These are phyloP conservation scores for Tilletia caries DNA, from an alignment of 1,284 basidiomycete genomes.

Conservation along the genomic window DNA sequence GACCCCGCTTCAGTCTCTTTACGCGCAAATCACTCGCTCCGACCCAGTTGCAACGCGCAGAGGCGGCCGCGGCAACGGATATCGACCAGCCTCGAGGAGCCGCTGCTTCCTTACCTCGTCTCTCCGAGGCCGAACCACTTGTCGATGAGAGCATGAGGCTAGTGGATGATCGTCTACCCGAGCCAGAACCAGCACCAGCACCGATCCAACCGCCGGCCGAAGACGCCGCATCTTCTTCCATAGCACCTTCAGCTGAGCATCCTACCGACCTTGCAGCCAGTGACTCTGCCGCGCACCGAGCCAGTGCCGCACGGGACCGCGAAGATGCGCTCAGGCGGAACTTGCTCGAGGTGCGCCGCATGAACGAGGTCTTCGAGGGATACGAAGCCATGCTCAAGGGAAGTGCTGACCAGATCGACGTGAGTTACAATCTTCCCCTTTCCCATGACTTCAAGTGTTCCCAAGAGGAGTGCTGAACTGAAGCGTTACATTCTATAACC, in stretches of 20 bases:
- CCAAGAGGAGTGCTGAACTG: not conserved
- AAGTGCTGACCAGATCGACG: conserved; percentile 43
- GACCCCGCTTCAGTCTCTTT: conserved; percentile 3
- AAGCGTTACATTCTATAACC: not conserved
- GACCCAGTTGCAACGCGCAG: not conserved
- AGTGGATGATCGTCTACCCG: no score
- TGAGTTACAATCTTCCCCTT: conserved; percentile 19
- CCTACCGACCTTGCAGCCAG: not conserved
- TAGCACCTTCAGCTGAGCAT: not conserved
- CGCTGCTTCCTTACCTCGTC: not conserved
- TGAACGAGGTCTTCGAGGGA: conserved; percentile 47
- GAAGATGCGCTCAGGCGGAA: conserved; percentile 37
- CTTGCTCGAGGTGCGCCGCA: conserved; percentile 36
- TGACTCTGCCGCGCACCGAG: not conserved
- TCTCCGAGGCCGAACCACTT: not conserved
- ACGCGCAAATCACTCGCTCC: conserved; percentile 3
- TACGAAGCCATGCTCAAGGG: conserved; percentile 42
- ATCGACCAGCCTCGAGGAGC: not conserved
- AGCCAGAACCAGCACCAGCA: no score
- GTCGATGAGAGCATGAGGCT: not conserved
- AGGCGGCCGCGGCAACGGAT: not conserved
- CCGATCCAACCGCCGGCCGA: no score
- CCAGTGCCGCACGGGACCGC: conserved; percentile 22
- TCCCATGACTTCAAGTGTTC: not conserved
- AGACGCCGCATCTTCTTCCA: not conserved